Evolutionary conservation across 495 filamentous ascomycete genomes (phyloP).

Genomic region (Astrothelium macrocarpum): DNA sequence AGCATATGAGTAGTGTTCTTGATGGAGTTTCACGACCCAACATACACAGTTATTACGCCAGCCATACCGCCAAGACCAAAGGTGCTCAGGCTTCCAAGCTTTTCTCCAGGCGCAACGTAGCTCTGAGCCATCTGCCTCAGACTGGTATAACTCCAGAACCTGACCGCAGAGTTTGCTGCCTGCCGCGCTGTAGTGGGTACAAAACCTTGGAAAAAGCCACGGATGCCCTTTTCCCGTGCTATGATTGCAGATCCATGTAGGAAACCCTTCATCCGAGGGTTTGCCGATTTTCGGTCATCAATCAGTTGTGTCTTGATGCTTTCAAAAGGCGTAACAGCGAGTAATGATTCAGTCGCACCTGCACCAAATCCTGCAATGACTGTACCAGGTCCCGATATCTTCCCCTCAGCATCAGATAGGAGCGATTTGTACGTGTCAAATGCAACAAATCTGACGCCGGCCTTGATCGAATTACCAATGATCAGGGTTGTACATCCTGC

Average conservation of each 20-base stretch:
- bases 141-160: conserved; percentile 83
- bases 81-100: conserved; percentile 77
- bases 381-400: conserved; percentile 79
- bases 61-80: conserved; percentile 87
- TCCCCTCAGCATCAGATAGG: conserved; percentile 75
- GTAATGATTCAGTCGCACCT: conserved; percentile 82
- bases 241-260: conserved; percentile 84
- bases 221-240: conserved; percentile 71
- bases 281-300: conserved; percentile 83
- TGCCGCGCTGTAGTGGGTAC: conserved; percentile 90
- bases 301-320: conserved; percentile 85
- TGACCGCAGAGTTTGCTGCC: conserved; percentile 82
- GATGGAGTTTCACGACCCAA: conserved; percentile 14
- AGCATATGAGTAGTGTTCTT: neutral
- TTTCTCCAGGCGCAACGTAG: conserved; percentile 90
- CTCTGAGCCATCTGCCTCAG: conserved; percentile 84
- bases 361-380: conserved; percentile 93
- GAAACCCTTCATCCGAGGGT: conserved; percentile 84
- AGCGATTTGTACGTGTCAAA: conserved; percentile 86
- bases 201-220: conserved; percentile 94
- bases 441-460: conserved; percentile 93
- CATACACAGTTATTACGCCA: conserved; percentile 86
- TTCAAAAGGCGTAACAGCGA: conserved; percentile 95
- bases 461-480: conserved; percentile 92
- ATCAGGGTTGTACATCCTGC: conserved; percentile 96